Evolutionary conservation across 768 basidiomycete genomes (phyloP).

Genomic region (Collybiopsis confluens): DNA sequence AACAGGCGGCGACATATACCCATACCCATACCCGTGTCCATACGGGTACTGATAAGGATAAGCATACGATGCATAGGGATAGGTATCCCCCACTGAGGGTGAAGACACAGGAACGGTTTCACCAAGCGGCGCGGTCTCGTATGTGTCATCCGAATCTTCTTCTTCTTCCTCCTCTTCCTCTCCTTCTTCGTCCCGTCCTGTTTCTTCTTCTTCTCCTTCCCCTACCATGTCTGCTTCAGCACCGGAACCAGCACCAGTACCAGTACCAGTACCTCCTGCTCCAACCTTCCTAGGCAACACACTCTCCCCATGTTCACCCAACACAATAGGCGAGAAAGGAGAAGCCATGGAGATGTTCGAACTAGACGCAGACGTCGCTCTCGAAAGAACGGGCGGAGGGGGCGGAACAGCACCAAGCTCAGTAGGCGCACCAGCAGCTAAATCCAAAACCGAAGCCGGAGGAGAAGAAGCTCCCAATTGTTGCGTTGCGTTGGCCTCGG

Average conservation of each 20-base stretch:
- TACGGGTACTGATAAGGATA: not conserved
- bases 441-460: no score
- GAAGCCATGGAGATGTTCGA: not conserved
- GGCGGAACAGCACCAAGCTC: not conserved
- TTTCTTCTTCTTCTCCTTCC: no score
- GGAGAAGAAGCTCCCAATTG: no score
- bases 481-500: not conserved
- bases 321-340: slow-evolving; percentile 5
- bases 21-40: not conserved
- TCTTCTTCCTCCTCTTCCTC: no score
- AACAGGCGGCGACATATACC: not conserved
- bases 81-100: no score
- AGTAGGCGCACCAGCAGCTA: no score
- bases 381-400: not conserved
- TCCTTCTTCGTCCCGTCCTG: no score
- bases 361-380: not conserved
- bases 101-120: not conserved
- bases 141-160: not conserved
- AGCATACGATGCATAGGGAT: not conserved
- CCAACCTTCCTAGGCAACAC: no score
- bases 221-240: no score
- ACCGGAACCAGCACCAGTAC: no score
- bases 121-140: no score
- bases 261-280: no score
- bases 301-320: slow-evolving; percentile 2